These are phyloP conservation scores for Ogataea wickerhamii DNA, from an alignment of 805 yeast genomes.

Conservation along the genomic window DNA sequence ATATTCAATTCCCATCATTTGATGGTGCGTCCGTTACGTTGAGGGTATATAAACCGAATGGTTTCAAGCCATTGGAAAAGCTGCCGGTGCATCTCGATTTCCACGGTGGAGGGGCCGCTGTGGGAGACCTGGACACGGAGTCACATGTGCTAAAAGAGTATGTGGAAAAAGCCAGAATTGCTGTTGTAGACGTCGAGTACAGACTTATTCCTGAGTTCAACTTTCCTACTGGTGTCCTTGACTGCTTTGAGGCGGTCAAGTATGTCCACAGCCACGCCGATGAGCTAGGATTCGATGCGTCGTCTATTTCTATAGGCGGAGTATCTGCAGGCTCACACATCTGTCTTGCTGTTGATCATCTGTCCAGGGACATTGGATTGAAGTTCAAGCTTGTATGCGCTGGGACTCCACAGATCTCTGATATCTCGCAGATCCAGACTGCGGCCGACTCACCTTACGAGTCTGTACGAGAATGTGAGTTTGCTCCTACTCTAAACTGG, in stretches of 20 bases:
- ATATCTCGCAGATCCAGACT: slow-evolving; percentile 22
- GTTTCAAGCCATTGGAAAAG: slow-evolving; percentile 12
- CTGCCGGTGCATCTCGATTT: slow-evolving; percentile 32
- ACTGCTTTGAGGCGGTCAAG: slow-evolving; percentile 29
- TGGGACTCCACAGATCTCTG: slow-evolving; percentile 33
- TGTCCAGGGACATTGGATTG: slow-evolving; percentile 26
- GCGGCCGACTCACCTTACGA: slow-evolving; percentile 29
- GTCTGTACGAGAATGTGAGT: slow-evolving; percentile 28
- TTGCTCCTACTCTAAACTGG: slow-evolving; percentile 34
- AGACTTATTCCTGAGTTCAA: slow-evolving; percentile 30
- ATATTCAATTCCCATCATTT: slow-evolving; percentile 18
- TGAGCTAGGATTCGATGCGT: slow-evolving; percentile 16
- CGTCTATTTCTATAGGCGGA: slow-evolving; percentile 28
- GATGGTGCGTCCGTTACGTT: slow-evolving; percentile 23
- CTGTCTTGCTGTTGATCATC: slow-evolving; percentile 28
- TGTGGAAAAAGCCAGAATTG: slow-evolving; percentile 23
- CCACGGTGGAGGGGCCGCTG: slow-evolving; percentile 35
- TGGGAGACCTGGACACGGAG: slow-evolving; percentile 32
- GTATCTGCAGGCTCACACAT: slow-evolving; percentile 28
- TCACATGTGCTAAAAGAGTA: slow-evolving; percentile 29
- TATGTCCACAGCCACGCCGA: slow-evolving; percentile 25
- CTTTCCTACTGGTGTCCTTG: slow-evolving; percentile 29
- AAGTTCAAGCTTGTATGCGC: slow-evolving; percentile 27
- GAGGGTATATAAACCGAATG: slow-evolving; percentile 28
- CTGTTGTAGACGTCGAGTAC: slow-evolving; percentile 32